These are phyloP conservation scores for Solanum tacnaense DNA, from an alignment of 257 asterid genomes.

Conservation along the genomic window DNA sequence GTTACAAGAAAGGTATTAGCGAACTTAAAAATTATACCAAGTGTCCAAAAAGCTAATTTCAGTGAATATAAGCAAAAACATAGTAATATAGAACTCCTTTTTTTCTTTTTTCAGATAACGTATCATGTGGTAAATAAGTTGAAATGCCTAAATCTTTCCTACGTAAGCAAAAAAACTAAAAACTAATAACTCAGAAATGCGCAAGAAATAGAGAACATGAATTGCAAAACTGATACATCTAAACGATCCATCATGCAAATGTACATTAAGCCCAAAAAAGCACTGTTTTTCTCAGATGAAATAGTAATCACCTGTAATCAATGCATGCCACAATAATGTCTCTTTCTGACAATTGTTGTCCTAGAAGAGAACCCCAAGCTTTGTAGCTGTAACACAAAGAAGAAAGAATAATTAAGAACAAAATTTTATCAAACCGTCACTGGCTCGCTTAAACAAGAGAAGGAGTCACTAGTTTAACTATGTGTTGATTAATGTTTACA, in stretches of 20 bases:
- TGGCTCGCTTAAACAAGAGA: neutral
- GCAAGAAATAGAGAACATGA: neutral
- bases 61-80: neutral
- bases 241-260: neutral
- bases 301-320: slow-evolving; percentile 67
- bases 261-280: neutral
- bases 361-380: slow-evolving; percentile 99
- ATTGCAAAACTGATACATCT: neutral
- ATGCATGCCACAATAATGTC: slow-evolving; percentile 95
- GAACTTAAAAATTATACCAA: neutral
- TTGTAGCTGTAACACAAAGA: slow-evolving; percentile 51
- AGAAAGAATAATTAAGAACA: slow-evolving; percentile 3
- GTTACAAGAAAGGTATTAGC: neutral
- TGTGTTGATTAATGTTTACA: neutral
- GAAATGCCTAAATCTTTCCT: neutral
- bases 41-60: neutral
- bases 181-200: neutral
- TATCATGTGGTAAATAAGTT: neutral
- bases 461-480: neutral
- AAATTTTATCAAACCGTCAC: neutral
- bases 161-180: neutral
- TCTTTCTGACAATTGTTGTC: slow-evolving; percentile 84
- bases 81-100: neutral
- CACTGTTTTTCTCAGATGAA: neutral
- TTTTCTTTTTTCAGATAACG: neutral